A percentile compares a stretch with the other conserved stretches of the same genome.
phyloP scores from a whole-genome alignment of 805 yeast genomes.

The Suhomyces kilbournensis region DNA sequence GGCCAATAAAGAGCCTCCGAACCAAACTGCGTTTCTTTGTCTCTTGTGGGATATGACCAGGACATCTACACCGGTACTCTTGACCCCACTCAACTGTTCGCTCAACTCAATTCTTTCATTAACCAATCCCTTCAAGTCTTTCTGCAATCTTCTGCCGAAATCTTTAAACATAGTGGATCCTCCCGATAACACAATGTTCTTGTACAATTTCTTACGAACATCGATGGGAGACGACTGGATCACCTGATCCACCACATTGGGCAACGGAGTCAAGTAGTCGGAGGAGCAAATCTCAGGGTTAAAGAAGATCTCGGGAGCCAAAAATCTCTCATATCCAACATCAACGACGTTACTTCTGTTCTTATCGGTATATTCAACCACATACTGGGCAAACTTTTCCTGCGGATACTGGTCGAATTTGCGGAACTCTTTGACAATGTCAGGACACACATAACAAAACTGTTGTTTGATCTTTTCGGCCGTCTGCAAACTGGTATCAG shows the following conservation, averaged over 20 bases:
- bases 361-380: constrained; percentile 77
- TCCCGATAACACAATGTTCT: constrained; percentile 92
- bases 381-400: constrained; percentile 88
- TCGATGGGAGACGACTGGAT: constrained; percentile 96
- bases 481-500: constrained; percentile 87
- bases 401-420: constrained; percentile 88
- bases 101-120: constrained; percentile 81
- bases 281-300: constrained; percentile 96
- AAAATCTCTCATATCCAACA: constrained; percentile 94
- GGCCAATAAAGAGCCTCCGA: constrained; percentile 95
- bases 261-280: constrained; percentile 93
- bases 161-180: constrained; percentile 99
- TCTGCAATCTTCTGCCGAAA: constrained; percentile 94
- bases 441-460: constrained; percentile 96
- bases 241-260: constrained; percentile 92
- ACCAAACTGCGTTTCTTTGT: constrained; percentile 99
- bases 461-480: constrained; percentile 97
- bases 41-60: constrained; percentile 96
- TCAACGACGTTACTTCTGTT: constrained; percentile 59
- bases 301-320: constrained; percentile 99
- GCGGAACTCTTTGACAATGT: constrained; percentile 92
- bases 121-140: constrained; percentile 85
- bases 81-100: constrained; percentile 71
- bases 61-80: constrained; percentile 92
- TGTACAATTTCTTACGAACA: constrained; percentile 94